phyloP scores from a whole-genome alignment of 495 filamentous ascomycete genomes.

The Talaromyces wortmannii region DNA sequence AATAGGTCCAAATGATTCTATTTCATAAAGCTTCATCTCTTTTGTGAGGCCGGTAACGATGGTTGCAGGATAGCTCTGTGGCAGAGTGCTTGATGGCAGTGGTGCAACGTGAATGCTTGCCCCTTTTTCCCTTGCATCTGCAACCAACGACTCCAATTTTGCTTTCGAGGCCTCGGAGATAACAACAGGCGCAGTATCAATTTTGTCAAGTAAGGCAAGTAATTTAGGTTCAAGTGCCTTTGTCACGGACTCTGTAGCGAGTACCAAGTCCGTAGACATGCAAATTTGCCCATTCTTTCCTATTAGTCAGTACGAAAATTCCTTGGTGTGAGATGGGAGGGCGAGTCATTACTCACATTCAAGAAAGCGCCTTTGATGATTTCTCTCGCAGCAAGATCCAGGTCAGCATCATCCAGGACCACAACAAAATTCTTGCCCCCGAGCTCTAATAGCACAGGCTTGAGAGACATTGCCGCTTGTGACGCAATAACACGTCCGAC shows the following conservation, averaged over 20 bases:
- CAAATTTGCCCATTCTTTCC: slow-evolving; percentile 68
- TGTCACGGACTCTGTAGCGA: slow-evolving; percentile 66
- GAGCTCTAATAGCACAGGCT: slow-evolving; percentile 54
- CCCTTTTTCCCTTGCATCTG: neutral
- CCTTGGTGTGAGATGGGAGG: neutral
- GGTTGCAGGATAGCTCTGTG: slow-evolving; percentile 35
- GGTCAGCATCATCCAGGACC: slow-evolving; percentile 51
- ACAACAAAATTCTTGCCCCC: slow-evolving; percentile 56
- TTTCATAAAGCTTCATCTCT: slow-evolving; percentile 76
- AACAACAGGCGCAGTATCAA: slow-evolving; percentile 45
- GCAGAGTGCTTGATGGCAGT: neutral
- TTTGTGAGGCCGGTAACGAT: slow-evolving; percentile 47
- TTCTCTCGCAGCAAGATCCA: slow-evolving; percentile 45
- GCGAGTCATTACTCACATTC: slow-evolving; percentile 19
- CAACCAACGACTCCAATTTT: neutral
- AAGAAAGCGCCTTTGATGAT: slow-evolving; percentile 47
- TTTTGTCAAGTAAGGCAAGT: slow-evolving; percentile 3
- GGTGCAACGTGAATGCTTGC: neutral
- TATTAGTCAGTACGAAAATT: neutral
- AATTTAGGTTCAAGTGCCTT: slow-evolving; percentile 58
- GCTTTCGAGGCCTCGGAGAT: slow-evolving; percentile 36
- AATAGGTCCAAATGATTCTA: slow-evolving; percentile 77
- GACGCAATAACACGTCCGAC: slow-evolving; percentile 50
- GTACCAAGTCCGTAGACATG: slow-evolving; percentile 84
- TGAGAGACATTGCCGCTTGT: slow-evolving; percentile 46